Evolutionary conservation across 2,329 filamentous ascomycete genomes (phyloP), one percentile per base, ranked within the genome.

Genomic region (Fusarium tricinctum): DNA sequence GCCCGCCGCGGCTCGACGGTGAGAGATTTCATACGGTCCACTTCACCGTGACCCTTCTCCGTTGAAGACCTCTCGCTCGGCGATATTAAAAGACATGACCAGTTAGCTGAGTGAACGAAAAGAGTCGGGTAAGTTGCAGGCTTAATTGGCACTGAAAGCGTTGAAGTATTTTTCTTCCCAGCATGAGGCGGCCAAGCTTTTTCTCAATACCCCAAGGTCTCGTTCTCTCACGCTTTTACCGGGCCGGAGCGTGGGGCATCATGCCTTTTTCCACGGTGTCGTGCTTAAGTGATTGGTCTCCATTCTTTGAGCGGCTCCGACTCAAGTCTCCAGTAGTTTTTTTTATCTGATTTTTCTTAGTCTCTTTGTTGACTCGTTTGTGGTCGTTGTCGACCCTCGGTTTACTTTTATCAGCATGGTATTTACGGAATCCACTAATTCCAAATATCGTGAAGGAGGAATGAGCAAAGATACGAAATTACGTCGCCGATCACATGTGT

Each of bases 221-320:
- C 35, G 15, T 32, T 26, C 38, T 52, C 58, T 55, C 28, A 48
- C 35, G 13, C 23, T 53, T 60, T 63, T 58, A 58, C 71, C 71
- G 69, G 72, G 60, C 72, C 72, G 68, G 72, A 49, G 57, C 68
- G 72, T 76, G 76, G 75, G 74, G 77, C 75, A 76, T 69, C 60
- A 67, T 68, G 64, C 60, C 47, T 69, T 68, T 63, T 35, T 49
- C 40, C 45, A 56, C 42, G 61, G 52, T 72, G 73, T 73, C 74
- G 70, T 76, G 74, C 71, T 75, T 59, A 66, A 75, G 63, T 78
- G 76, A 78, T 78, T 78, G 77, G 77, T 59, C 64, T 71, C 66
- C 71, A 71, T 75, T 73, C 53, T 68, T 69, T 57, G 50, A 73
- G 67, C 54, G 66, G 61, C 63, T 70, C 66, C 66, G 68, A 60